phyloP scores from a whole-genome alignment of 345 rosid genomes.

The Eucalyptus urophylla region DNA sequence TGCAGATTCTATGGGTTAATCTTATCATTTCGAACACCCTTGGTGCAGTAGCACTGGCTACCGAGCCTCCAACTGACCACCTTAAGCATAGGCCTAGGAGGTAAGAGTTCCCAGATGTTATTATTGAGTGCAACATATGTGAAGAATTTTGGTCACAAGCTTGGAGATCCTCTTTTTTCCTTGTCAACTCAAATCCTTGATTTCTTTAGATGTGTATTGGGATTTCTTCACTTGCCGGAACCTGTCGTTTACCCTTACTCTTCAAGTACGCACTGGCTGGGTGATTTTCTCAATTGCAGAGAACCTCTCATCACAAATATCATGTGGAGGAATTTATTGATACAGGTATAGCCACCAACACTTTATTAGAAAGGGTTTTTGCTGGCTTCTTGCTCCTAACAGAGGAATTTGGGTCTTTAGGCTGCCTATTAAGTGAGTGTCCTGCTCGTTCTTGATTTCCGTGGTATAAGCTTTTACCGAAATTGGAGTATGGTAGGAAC shows the following conservation, averaged over 20 bases:
- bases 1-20: slow-evolving; percentile 77
- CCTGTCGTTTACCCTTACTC: background rate
- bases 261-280: background rate
- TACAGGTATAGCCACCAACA: slow-evolving; percentile 38
- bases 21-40: slow-evolving; percentile 94
- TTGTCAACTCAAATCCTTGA: background rate
- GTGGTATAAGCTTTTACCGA: slow-evolving; percentile 41
- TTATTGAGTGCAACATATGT: background rate
- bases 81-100: slow-evolving; percentile 14
- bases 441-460: slow-evolving; percentile 62
- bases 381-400: background rate
- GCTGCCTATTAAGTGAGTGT: slow-evolving; percentile 68
- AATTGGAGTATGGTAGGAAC: slow-evolving; percentile 9
- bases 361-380: background rate
- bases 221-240: background rate
- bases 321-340: slow-evolving; percentile 89
- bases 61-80: slow-evolving; percentile 71
- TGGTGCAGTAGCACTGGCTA: slow-evolving; percentile 95
- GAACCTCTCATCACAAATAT: slow-evolving; percentile 93
- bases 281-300: slow-evolving; percentile 19
- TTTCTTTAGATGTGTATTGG: background rate
- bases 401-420: slow-evolving; percentile 15
- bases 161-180: background rate
- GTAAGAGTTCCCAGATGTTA: slow-evolving; percentile 14
- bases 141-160: background rate